A percentile compares a stretch with the other conserved stretches of the same genome.
phyloP scores from a whole-genome alignment of 2,329 filamentous ascomycete species.

The Pestalotiopsis sp. region DNA sequence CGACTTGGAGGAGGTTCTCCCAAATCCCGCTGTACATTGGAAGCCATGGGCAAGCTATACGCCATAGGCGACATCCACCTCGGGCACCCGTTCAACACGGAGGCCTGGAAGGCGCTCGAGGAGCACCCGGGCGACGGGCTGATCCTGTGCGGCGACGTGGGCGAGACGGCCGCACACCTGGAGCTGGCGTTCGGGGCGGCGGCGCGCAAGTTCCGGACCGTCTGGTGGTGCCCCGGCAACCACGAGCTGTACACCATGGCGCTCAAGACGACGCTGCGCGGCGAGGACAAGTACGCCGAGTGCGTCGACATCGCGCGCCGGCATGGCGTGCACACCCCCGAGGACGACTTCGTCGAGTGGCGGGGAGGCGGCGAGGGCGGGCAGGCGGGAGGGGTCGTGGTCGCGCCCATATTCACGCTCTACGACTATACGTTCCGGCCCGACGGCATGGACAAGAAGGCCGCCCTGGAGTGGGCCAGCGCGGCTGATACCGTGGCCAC shows the following conservation, averaged over 20 bases:
- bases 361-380: conserved; percentile 40
- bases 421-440: conserved; percentile 64
- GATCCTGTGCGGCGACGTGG: conserved; percentile 39
- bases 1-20: not conserved
- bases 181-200: conserved; percentile 34
- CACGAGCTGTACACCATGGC: conserved; percentile 60
- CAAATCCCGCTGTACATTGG: not conserved
- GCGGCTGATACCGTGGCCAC: conserved; percentile 37
- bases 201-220: conserved; percentile 34
- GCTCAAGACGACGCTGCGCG: conserved; percentile 36
- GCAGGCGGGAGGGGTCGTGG: conserved; percentile 35
- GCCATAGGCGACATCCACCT: conserved; percentile 41
- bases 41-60: conserved; percentile 32
- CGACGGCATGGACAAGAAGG: conserved; percentile 46
- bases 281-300: conserved; percentile 56
- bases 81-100: conserved; percentile 34
- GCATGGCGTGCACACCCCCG: conserved; percentile 56
- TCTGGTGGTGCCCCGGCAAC: conserved; percentile 61
- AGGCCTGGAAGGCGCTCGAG: conserved; percentile 29
- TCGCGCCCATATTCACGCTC: conserved; percentile 60
- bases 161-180: conserved; percentile 38
- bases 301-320: conserved; percentile 55
- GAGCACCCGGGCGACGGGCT: conserved; percentile 38
- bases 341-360: conserved; percentile 58
- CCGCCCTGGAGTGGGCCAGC: conserved; percentile 42